Conservation (phyloP, 2,329 filamentous ascomycete genomes). For the Penicillium sp. region DNA sequence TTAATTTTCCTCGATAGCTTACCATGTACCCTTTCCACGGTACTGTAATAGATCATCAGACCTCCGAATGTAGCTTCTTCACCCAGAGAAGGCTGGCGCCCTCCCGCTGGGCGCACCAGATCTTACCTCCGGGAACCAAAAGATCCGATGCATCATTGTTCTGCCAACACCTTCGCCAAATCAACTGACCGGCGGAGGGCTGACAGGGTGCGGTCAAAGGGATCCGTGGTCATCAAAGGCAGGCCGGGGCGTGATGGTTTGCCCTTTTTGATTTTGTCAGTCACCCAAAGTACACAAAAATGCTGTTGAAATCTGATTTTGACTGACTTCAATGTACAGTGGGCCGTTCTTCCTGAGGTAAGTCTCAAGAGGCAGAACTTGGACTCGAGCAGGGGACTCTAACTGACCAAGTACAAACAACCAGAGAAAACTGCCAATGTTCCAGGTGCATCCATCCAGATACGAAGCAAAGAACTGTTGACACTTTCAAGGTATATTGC, state of each 20-base stretch:
- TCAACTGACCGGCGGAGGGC: background rate
- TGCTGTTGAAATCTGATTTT: background rate
- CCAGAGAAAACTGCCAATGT: conserved; percentile 70
- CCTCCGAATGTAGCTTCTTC: background rate
- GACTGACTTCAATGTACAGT: conserved; percentile 6
- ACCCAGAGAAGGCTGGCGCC: background rate
- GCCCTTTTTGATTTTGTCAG: conserved; percentile 5
- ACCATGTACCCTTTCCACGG: background rate
- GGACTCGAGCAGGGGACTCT: background rate
- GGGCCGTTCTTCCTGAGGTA: conserved; percentile 21
- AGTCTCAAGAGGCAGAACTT: background rate
- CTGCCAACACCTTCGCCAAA: background rate
- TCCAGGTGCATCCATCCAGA: conserved; percentile 61
- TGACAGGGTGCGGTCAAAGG: background rate
- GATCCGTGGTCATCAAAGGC: conserved; percentile 1
- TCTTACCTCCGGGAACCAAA: background rate
- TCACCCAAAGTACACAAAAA: background rate
- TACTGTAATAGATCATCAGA: background rate
- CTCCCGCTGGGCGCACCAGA: background rate
- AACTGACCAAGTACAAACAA: background rate
- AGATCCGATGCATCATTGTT: background rate
- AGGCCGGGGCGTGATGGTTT: background rate
- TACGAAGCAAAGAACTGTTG: conserved; percentile 64
- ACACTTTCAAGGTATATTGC: conserved; percentile 59
- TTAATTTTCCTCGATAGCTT: background rate